A percentile compares a stretch with the other conserved stretches of the same genome.
Conservation (phyloP, 78 protist genomes). For the Emiliania huxleyi region DNA sequence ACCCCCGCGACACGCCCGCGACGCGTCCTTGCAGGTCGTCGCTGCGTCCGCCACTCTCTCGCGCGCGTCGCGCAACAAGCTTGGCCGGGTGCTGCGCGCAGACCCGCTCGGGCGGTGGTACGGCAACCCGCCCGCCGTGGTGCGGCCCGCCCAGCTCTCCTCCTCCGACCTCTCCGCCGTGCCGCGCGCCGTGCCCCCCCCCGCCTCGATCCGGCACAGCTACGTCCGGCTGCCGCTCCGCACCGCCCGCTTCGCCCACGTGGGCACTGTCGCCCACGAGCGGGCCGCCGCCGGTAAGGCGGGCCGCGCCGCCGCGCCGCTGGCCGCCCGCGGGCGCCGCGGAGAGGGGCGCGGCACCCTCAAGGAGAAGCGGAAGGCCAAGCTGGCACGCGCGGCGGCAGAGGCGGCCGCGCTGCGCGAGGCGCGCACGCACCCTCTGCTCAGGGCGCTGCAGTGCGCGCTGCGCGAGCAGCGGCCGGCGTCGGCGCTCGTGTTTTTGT, state of each 20-base stretch:
- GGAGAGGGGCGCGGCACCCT: not conserved
- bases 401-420: not conserved
- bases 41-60: not conserved
- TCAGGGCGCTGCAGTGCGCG: not conserved
- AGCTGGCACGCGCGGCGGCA: not conserved
- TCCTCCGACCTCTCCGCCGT: not conserved
- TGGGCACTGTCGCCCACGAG: not conserved
- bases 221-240: not conserved
- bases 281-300: not conserved
- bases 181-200: not conserved
- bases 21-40: too few species aligned
- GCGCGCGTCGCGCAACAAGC: not conserved
- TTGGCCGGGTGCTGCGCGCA: not conserved
- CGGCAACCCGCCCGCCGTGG: not conserved
- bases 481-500: conserved; percentile 5
- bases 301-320: not conserved
- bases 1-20: too few species aligned
- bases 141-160: not conserved
- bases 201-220: not conserved
- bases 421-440: not conserved
- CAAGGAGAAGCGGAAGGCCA: not conserved
- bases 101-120: not conserved
- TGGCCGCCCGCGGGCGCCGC: not conserved
- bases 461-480: not conserved
- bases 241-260: not conserved